A percentile compares a stretch with the other conserved stretches of the same genome.
phyloP scores from a whole-genome alignment of 1,284 basidiomycete species.

The Microbotryum lychnidis-dioicae region DNA sequence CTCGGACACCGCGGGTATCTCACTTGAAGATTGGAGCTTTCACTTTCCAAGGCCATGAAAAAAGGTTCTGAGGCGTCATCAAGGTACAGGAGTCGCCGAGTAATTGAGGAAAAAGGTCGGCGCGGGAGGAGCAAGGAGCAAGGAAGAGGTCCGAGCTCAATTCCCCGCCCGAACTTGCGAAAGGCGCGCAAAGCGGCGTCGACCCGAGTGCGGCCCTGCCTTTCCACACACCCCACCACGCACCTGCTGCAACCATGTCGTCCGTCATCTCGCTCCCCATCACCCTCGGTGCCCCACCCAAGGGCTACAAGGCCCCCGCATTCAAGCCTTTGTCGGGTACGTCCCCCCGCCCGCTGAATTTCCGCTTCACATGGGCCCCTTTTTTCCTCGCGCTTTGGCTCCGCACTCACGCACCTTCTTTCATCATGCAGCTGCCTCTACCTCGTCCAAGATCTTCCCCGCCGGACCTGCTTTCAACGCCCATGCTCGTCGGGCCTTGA shows the following conservation, averaged over 20 bases:
- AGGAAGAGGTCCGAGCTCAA: no score
- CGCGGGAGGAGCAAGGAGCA: no score
- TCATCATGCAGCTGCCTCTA: conserved; percentile 19
- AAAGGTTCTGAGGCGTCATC: no score
- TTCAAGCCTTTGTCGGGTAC: conserved; percentile 25
- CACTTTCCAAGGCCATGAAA: no score
- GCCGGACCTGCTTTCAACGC: conserved; percentile 76
- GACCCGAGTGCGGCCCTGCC: no score
- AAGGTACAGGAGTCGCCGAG: no score
- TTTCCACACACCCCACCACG: no score
- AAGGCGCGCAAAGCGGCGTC: no score
- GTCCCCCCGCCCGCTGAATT: background rate
- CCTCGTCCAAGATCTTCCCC: conserved; percentile 42
- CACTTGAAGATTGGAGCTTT: no score
- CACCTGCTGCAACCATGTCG: conserved; percentile 11
- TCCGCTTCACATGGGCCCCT: background rate
- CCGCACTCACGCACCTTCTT: background rate
- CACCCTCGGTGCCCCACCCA: conserved; percentile 40
- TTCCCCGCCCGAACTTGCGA: no score
- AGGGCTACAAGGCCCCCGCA: conserved; percentile 40
- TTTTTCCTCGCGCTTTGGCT: background rate
- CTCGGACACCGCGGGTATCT: no score
- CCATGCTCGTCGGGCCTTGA: conserved; percentile 63
- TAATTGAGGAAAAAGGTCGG: no score
- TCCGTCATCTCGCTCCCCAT: conserved; percentile 40